These are phyloP conservation scores for Musa beccarii DNA, from an alignment of 176 grass and related monocot species.

Conservation along the genomic window DNA sequence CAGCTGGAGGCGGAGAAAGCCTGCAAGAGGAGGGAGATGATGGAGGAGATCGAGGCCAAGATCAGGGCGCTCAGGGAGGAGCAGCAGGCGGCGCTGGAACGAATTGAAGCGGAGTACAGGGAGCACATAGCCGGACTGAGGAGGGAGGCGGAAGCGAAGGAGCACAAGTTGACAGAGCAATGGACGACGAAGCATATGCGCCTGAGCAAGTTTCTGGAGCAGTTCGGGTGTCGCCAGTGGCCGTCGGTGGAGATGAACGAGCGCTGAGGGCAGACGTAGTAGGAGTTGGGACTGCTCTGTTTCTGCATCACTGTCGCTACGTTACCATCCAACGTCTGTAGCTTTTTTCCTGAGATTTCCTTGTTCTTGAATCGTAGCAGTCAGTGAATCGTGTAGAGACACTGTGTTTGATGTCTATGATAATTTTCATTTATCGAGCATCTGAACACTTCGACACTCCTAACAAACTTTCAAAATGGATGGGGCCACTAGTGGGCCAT, in stretches of 20 bases:
- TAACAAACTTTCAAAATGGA: no score
- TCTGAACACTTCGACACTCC: no score
- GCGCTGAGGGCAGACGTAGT: conserved; percentile 17
- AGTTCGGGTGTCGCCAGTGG: conserved; percentile 36
- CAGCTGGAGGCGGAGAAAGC: conserved; percentile 78
- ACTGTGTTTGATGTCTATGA: no score
- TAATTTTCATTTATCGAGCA: no score
- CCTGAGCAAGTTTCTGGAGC: conserved; percentile 65
- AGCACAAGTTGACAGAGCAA: conserved; percentile 88
- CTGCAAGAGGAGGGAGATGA: conserved; percentile 55
- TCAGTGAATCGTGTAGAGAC: no score
- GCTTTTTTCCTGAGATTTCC: no score
- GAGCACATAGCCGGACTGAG: conserved; percentile 59
- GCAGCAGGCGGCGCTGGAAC: conserved; percentile 54
- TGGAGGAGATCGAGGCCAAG: conserved; percentile 73
- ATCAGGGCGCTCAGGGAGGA: conserved; percentile 52
- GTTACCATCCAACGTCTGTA: no score
- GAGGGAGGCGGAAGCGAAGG: conserved; percentile 81
- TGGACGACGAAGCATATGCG: conserved; percentile 81
- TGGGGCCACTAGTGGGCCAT: no score
- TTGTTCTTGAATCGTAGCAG: no score
- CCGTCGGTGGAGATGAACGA: conserved; percentile 46
- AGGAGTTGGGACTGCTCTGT: no score
- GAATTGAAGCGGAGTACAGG: conserved; percentile 58
- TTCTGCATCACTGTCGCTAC: no score